phyloP scores from a whole-genome alignment of 306 rosid species.

The Malus domestica region ASM211411v1 NC_041789.1:20290501-20291000 shows the following conservation, averaged over 20 bases:
- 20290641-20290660: slow-evolving; percentile 20
- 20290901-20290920: no score
- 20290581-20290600: not conserved
- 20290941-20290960: no score
- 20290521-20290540: not conserved
- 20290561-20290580: not conserved
- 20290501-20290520: not conserved
- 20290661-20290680: slow-evolving; percentile 33
- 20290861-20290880: no score
- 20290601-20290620: not conserved
- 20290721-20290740: slow-evolving; percentile 2
- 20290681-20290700: slow-evolving; percentile 22
- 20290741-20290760: not conserved
- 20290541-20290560: not conserved
- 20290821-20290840: not conserved
- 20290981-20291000: no score
- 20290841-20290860: not conserved
- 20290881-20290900: no score
- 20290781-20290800: not conserved
- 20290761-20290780: not conserved
- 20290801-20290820: not conserved
- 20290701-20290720: slow-evolving; percentile 13
- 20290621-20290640: slow-evolving; percentile 9
- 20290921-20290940: no score
- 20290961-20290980: no score